These are phyloP conservation scores for Suhomyces sp. DNA, from an alignment of 805 yeast species.

Conservation along the genomic window DNA sequence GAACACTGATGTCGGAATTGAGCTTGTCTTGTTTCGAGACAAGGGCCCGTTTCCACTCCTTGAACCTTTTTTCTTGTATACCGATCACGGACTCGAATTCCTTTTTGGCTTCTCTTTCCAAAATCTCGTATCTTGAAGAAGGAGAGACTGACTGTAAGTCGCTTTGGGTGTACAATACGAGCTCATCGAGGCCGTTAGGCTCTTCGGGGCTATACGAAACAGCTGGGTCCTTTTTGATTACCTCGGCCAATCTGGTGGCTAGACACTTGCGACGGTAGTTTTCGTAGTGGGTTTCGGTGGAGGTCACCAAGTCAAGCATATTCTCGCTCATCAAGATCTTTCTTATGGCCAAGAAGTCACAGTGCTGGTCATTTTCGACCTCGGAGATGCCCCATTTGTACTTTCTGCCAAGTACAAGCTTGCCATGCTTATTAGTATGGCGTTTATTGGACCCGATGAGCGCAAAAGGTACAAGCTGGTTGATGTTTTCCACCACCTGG, in stretches of 20 bases:
- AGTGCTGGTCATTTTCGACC: conserved; percentile 70
- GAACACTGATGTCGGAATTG: conserved; percentile 51
- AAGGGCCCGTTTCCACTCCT: conserved; percentile 59
- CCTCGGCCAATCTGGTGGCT: conserved; percentile 41
- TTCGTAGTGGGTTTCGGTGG: conserved; percentile 79
- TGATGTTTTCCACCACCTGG: conserved; percentile 27
- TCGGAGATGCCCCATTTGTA: conserved; percentile 88
- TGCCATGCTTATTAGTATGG: conserved; percentile 5
- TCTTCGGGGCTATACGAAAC: neutral
- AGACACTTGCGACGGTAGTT: conserved; percentile 59
- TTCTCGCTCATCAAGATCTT: conserved; percentile 63
- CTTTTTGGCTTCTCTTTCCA: conserved; percentile 42
- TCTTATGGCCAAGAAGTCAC: conserved; percentile 70
- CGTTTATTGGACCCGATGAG: conserved; percentile 62
- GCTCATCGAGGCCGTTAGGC: conserved; percentile 30
- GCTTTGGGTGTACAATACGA: conserved; percentile 36
- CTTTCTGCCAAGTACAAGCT: conserved; percentile 55
- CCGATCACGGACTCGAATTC: conserved; percentile 42
- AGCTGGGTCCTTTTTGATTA: neutral
- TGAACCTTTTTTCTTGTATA: conserved; percentile 54
- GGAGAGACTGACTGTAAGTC: conserved; percentile 34
- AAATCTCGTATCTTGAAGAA: conserved; percentile 46
- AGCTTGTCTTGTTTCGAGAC: conserved; percentile 53
- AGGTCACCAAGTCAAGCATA: conserved; percentile 72
- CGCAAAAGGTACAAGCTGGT: conserved; percentile 60